phyloP scores from a whole-genome alignment of 2,329 filamentous ascomycete species.

The Phoma sp. region DNA sequence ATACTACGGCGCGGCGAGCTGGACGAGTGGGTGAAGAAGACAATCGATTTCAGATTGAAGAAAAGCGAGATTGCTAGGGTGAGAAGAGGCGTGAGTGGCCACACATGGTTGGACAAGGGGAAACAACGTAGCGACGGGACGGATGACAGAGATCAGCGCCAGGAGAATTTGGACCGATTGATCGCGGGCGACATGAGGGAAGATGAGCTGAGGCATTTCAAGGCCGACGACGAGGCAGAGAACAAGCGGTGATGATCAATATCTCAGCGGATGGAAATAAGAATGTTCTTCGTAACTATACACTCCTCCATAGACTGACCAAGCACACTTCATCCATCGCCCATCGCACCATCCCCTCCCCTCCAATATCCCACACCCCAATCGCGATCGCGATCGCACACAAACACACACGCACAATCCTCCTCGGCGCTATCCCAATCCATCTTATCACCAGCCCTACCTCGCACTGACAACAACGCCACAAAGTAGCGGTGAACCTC shows the following conservation, averaged over 20 bases:
- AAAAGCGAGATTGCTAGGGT: neutral
- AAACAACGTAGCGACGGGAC: conserved; percentile 15
- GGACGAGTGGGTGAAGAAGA: conserved; percentile 23
- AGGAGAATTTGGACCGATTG: conserved; percentile 19
- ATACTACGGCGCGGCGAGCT: conserved; percentile 24
- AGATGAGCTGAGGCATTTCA: conserved; percentile 18
- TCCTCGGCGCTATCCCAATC: neutral
- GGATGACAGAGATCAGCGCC: conserved; percentile 21
- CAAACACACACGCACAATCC: neutral
- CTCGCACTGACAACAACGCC: neutral
- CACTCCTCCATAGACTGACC: no score
- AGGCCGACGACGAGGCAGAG: conserved; percentile 8
- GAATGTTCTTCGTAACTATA: neutral
- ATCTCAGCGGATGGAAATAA: no score
- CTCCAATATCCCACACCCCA: neutral
- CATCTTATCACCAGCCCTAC: neutral
- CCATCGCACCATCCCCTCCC: neutral
- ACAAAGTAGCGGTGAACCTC: neutral
- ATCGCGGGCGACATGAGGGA: conserved; percentile 23
- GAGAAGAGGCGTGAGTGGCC: conserved; percentile 5
- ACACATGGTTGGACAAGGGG: conserved; percentile 34
- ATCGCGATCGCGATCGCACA: neutral
- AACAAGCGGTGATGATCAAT: neutral
- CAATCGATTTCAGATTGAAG: conserved; percentile 19
- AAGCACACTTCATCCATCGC: neutral